Base-by-base conservation (phyloP, 176 grass and related monocot genomes). In the Oryza meyeriana region DNA sequence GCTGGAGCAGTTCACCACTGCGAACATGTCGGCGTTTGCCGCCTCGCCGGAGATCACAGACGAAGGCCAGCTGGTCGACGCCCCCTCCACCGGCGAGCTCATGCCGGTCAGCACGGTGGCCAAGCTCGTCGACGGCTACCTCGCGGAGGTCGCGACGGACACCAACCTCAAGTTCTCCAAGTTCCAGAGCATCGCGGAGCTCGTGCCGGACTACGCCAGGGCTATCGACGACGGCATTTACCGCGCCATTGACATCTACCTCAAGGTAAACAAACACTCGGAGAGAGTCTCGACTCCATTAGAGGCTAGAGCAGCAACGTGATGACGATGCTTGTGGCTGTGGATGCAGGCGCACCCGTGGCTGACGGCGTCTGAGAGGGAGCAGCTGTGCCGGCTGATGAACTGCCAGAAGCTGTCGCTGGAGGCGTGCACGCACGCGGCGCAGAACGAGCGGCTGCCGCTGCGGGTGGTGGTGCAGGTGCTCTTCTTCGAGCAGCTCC, bases 401-500 rank as follows among this genome's bases (percentile, higher is more conserved):
- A 97, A 92, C 73, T 92, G 87, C 85, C 91, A 90, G 94, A 97
- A 97, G 84, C 83, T 97, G 34, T 97, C 94, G 16, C 52, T 97
- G 66, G 94, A 97, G 90, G 94, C 89, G 63, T 92, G 89, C 87
- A 97, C 92, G 35, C 94, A 97, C 84, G 94, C 89, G 69, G 94
- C 91, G 13, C 94, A 97, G 85, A 97, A 97, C 67, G 92, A 97
- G 83, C 84, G 89, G 47, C 87, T 97, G 27, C 94, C 92, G 64
- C 79, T 97, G 73, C 85, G 91, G 48, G 94, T 97, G 35, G 83
- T 94, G 22, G 89, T 97, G 61, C 94, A 97, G 72, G 91, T 97
- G 33, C 89, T 97, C 80, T 94, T 88, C 90, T 97, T 97, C 47
- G 94, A 97, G 89, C 94, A 97, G 80, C 82, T 97, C 44, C 94